These are phyloP conservation scores for Pseudopithomyces chartarum DNA, from an alignment of 2,329 filamentous ascomycete genomes.

Conservation along the genomic window DNA sequence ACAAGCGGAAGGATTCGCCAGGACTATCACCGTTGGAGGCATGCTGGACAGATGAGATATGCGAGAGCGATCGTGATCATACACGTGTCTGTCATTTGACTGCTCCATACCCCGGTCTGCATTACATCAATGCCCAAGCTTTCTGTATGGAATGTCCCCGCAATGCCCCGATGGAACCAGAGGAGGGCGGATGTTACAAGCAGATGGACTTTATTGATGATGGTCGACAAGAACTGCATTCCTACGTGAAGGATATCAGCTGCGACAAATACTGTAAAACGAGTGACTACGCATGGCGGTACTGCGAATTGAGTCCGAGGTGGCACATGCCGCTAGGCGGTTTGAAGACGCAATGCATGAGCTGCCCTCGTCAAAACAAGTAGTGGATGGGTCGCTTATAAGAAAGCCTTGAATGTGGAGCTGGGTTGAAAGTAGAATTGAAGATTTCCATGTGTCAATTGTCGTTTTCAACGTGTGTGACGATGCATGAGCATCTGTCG, in stretches of 20 bases:
- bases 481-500: too few relatives aligned
- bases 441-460: too few relatives aligned
- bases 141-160: conserved; percentile 1
- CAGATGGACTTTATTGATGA: background rate
- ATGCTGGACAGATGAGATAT: background rate
- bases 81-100: background rate
- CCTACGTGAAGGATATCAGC: background rate
- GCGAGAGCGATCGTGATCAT: background rate
- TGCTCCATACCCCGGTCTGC: background rate
- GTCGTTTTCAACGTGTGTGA: too few relatives aligned
- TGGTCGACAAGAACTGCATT: background rate
- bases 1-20: background rate
- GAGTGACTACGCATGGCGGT: background rate
- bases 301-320: background rate
- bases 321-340: too few relatives aligned
- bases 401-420: too few relatives aligned
- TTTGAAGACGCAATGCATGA: background rate
- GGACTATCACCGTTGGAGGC: background rate
- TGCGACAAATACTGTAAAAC: background rate
- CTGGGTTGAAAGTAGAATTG: too few relatives aligned
- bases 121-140: background rate
- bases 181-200: background rate
- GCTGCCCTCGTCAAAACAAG: too few relatives aligned
- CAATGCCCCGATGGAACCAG: background rate
- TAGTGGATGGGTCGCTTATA: too few relatives aligned